Percentiles rank a stretch among this genome's conserved stretches.
These are phyloP conservation scores for Lolium perenne DNA, from an alignment of 176 grass and related monocot species.

Conservation along the genomic window DNA sequence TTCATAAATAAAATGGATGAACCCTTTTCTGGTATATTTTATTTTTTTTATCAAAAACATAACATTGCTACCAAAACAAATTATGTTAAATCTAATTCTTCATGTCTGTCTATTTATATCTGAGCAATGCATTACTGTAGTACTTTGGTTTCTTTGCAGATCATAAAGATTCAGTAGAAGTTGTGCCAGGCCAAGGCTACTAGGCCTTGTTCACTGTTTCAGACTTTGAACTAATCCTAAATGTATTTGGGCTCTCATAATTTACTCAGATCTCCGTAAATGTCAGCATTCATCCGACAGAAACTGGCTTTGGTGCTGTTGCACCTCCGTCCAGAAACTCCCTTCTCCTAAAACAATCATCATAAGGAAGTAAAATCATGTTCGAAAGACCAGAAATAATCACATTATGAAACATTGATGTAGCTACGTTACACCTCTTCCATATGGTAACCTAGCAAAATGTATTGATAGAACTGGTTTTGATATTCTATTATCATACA, in stretches of 20 bases:
- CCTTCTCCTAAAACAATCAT: not conserved
- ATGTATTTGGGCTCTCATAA: not conserved
- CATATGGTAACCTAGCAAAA: constrained; percentile 14
- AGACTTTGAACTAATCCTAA: not conserved
- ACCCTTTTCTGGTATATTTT: not conserved
- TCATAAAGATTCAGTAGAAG: not conserved
- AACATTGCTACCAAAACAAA: not conserved
- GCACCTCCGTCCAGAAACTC: not conserved
- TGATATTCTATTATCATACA: constrained; percentile 6
- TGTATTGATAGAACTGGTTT: not conserved
- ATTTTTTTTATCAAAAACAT: not conserved
- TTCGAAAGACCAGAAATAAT: not conserved
- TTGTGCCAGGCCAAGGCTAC: not conserved
- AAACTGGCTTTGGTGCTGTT: not conserved
- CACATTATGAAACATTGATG: not conserved
- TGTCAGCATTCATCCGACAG: not conserved
- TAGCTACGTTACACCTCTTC: constrained; percentile 8
- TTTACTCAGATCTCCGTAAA: not conserved
- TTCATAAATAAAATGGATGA: not conserved
- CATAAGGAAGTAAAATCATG: constrained; percentile 16
- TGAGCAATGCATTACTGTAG: not conserved
- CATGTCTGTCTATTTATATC: not conserved
- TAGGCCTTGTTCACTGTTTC: not conserved
- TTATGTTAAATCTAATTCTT: not conserved
- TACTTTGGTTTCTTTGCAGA: not conserved